Evolutionary conservation across 345 rosid species (phyloP).

Genomic region (Firmiana major): DNA sequence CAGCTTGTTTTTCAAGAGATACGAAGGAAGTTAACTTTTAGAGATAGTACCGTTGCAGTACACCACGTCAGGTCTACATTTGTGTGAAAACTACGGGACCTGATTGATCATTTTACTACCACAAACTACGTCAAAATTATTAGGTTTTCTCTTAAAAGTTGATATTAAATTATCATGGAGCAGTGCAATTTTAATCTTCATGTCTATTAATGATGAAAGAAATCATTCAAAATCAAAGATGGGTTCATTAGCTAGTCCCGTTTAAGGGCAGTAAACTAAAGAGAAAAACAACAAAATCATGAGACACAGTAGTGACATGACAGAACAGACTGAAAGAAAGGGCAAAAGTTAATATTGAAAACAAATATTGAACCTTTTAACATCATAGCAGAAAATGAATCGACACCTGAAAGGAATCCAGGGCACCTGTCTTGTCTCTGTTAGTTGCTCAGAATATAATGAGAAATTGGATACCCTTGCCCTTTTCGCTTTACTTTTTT

Average conservation of each 20-base stretch:
- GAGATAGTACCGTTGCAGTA: background rate
- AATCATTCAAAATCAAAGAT: background rate
- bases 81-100: constrained; percentile 12
- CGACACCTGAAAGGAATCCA: background rate
- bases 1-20: constrained; percentile 15
- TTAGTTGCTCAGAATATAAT: background rate
- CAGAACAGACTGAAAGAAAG: background rate
- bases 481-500: background rate
- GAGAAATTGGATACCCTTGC: background rate
- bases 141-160: background rate
- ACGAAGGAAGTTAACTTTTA: background rate
- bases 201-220: background rate
- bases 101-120: background rate
- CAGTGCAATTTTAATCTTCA: too few species aligned
- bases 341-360: background rate
- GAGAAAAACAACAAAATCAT: constrained; percentile 1
- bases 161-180: too few species aligned
- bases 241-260: background rate
- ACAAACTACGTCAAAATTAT: background rate
- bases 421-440: background rate
- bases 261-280: background rate
- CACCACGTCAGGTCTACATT: background rate
- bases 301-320: background rate
- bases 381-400: background rate
- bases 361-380: background rate